Evolutionary conservation across 169 alveolate genomes (phyloP).

Genomic region (Cryptosporidium andersoni): DNA sequence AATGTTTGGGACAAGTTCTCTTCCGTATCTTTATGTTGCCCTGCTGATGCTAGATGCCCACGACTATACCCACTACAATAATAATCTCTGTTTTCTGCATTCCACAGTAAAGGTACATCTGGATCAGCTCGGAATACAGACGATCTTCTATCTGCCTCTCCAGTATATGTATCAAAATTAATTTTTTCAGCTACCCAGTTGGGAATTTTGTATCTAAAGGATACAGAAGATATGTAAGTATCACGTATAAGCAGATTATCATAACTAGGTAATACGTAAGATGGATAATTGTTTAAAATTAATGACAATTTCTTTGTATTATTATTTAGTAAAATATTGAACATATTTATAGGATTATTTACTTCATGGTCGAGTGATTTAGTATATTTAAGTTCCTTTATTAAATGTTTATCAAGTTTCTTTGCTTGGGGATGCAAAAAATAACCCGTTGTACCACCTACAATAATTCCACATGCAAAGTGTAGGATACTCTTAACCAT

Average conservation of each 20-base stretch:
- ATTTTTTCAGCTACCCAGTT: constrained; percentile 73
- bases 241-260: constrained; percentile 56
- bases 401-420: too few species aligned
- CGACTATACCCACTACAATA: constrained; percentile 70
- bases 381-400: too few species aligned
- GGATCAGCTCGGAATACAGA: constrained; percentile 55
- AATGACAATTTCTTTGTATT: too few species aligned
- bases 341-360: too few species aligned
- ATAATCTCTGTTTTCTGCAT: constrained; percentile 72
- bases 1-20: constrained; percentile 63
- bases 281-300: constrained; percentile 34
- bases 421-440: too few species aligned
- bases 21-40: constrained; percentile 64
- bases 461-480: too few species aligned
- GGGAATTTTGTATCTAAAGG: constrained; percentile 66
- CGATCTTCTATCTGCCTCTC: constrained; percentile 48
- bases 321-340: too few species aligned
- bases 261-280: constrained; percentile 52
- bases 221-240: constrained; percentile 55
- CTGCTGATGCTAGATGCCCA: constrained; percentile 72
- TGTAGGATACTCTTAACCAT: too few species aligned
- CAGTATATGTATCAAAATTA: constrained; percentile 25
- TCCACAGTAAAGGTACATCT: constrained; percentile 68
- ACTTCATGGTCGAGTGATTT: too few species aligned
- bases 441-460: too few species aligned